Evolutionary conservation across 345 rosid species (phyloP).

Genomic region (Carallia pectinifolia): DNA sequence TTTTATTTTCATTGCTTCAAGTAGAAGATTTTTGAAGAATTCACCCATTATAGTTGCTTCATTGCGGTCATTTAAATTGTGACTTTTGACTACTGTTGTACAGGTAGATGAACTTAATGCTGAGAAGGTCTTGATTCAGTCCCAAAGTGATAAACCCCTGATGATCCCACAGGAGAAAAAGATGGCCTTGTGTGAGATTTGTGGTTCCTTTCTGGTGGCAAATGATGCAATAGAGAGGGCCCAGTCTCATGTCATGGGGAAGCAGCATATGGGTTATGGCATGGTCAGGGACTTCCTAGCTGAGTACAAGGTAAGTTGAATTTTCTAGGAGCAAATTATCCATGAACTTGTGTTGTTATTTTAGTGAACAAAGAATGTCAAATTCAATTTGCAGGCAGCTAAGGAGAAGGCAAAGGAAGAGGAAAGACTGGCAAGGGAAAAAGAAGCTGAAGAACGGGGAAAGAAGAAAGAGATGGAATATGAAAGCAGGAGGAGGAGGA

Average conservation of each 20-base stretch:
- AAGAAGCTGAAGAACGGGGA: constrained; percentile 76
- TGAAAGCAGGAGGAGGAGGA: constrained; percentile 52
- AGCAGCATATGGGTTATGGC: constrained; percentile 98
- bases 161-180: constrained; percentile 92
- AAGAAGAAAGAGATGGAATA: constrained; percentile 71
- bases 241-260: constrained; percentile 92
- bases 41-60: neutral
- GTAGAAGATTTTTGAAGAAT: no score
- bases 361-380: constrained; percentile 11
- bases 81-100: constrained; percentile 11
- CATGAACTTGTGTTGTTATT: neutral
- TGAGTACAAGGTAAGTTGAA: constrained; percentile 61
- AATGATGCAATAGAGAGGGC: constrained; percentile 97
- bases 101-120: constrained; percentile 84
- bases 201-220: constrained; percentile 97
- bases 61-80: neutral
- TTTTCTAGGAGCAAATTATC: neutral
- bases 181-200: constrained; percentile 93
- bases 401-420: constrained; percentile 86
- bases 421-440: constrained; percentile 75
- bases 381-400: constrained; percentile 50
- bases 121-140: constrained; percentile 74
- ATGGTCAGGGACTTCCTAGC: constrained; percentile 88
- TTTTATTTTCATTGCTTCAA: no score
- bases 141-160: constrained; percentile 68